Base-by-base conservation (phyloP, 2,329 filamentous ascomycete species). In the Sordariomycetes sp. region DNA sequence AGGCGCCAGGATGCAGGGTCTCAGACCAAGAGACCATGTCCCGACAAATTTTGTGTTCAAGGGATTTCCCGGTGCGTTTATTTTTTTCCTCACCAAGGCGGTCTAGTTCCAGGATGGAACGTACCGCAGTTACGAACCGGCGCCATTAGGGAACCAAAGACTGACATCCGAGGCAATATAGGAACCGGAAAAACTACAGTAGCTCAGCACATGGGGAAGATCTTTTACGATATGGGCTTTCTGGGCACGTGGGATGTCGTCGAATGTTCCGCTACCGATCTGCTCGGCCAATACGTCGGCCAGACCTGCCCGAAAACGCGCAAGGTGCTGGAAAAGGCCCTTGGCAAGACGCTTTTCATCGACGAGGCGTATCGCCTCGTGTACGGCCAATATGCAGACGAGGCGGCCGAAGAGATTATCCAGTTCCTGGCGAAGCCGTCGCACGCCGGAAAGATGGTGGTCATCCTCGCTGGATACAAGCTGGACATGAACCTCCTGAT, bases 151-250 rank as follows among this genome's bases (percentile, higher is more conserved):
- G n/a, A n/a, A n/a, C n/a, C n/a, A n/a, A n/a, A n/a, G n/a, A 32
- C 28, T 32, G 8, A 32, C 28, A 32, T 32, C 28, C n/a, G n/a
- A n/a, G n/a, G n/a, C n/a, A n/a, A 32, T 32, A 32, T 8, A 32
- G 88, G 89, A 0, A 92, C 88, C 0, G 88, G 88, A 0, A 92
- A 91, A 64, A 91, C 88, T 0, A 85, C 86, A 0, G 83, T 91
- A 0, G 89, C 86, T 0, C 89, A 88, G 65, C 69, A 90, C 0
- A 91, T 90, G 62, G 88, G 85, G 0, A 71, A 77, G 40, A 85
- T 92, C 2, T 73, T 92, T 0, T 82, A 79, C 0, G 81, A 88
- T 58, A 68, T 92, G 4, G 87, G 87, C 0, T 62, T 89, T 2
- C 67, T 91, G 0, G 86, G 81, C 0, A 88, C 81, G 28, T 83